Evolutionary conservation across 129 eudicot genomes (phyloP).

Genomic region (Saussurea involucrata): DNA sequence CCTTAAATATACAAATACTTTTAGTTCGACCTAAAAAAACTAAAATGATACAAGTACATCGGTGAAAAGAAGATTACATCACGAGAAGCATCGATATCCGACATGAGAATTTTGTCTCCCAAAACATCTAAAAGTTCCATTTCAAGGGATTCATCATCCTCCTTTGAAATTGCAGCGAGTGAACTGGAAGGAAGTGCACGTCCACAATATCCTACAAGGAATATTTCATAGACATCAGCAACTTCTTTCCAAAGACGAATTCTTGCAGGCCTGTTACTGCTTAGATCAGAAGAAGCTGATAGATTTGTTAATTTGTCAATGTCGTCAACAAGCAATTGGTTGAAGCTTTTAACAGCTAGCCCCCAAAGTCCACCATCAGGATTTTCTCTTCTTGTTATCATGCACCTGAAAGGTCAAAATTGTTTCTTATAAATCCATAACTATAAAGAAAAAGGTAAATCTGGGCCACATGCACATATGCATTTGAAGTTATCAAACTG

Average conservation of each 20-base stretch:
- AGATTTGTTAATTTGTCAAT: conserved; percentile 31
- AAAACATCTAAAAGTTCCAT: conserved; percentile 71
- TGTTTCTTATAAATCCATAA: neutral
- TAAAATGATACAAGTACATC: neutral
- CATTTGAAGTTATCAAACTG: neutral
- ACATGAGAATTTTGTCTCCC: conserved; percentile 79
- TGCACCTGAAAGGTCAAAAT: conserved; percentile 60
- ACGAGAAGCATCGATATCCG: conserved; percentile 68
- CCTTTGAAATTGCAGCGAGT: conserved; percentile 50
- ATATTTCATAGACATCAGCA: conserved; percentile 90
- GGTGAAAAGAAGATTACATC: conserved; percentile 57
- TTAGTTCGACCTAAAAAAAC: neutral
- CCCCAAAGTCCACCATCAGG: conserved; percentile 97
- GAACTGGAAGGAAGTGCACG: conserved; percentile 80
- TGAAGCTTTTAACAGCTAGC: conserved; percentile 90
- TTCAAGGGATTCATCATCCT: conserved; percentile 81
- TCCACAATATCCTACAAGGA: conserved; percentile 94
- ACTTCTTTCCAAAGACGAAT: conserved; percentile 94
- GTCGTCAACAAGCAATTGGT: conserved; percentile 66
- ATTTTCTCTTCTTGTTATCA: conserved; percentile 93
- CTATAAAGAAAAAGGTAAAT: neutral
- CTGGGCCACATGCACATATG: neutral
- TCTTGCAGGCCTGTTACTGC: conserved; percentile 50
- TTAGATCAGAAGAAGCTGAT: conserved; percentile 22
- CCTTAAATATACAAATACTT: neutral